Evolutionary conservation across 2,329 filamentous ascomycete genomes (phyloP), one percentile per base, ranked within the genome.

Genomic region (Coniochaeta ligniaria): DNA sequence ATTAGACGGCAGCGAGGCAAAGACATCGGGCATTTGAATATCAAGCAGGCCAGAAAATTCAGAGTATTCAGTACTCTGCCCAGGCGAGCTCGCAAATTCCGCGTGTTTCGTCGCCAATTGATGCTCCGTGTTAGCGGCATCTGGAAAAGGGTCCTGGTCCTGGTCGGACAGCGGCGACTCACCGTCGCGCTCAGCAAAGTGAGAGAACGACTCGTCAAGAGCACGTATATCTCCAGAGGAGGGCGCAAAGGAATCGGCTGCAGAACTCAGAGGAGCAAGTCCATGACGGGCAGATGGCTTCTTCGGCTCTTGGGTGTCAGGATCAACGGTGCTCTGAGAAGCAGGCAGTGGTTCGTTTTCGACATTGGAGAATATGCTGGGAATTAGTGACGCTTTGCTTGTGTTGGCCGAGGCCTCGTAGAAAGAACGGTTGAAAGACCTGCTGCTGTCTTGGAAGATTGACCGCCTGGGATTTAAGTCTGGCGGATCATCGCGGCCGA

Each of bases 251-350:
- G n/a, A 7, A 45, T 58, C 56, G 22, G 56, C 31, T 28, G 45
- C 6, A 12, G 6, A n/a, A n/a, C n/a, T n/a, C n/a, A n/a, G n/a
- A n/a, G n/a, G n/a, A n/a, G n/a, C n/a, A n/a, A n/a, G n/a, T 24
- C 8, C 22, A 7, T 16, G 2, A 6, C 11, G 20, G 20, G 22
- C 9, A 16, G 45, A 6, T n/a, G 45, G 26, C 52, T 65, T 66
- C 31, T 65, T 55, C 33, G 7, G 31, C 33, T 61, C 66, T 14
- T 67, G 63, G 9, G 63, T 68, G 59, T 64, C 66, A n/a, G n/a
- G n/a, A n/a, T 70, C 65, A 12, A 71, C 56, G 0, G 75, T 78
- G 17, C 71, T 70, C 60, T 77, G 73, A 1, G 69, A 76, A 14
- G 69, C 69, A 4, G 64, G 62, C 0, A 62, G 62, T 12, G 45